Percentiles rank a stretch among this genome's conserved stretches.
Evolutionary conservation across 1,139 yeast genomes (phyloP).

Genomic region (Starmera stellimalicola): DNA sequence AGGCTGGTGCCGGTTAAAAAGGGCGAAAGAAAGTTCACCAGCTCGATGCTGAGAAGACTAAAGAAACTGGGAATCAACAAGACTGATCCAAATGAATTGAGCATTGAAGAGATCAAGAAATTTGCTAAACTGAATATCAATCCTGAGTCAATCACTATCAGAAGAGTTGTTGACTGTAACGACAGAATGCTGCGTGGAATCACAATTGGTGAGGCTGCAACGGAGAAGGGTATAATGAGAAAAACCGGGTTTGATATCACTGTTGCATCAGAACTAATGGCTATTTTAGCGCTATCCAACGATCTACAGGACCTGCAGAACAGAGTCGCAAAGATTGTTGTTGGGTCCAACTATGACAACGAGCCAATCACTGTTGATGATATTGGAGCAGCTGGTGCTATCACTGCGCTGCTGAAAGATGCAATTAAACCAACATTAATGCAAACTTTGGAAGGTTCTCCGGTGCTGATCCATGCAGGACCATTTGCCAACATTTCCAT

Average conservation of each 20-base stretch:
- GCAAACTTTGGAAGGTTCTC: conserved; percentile 83
- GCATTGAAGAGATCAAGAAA: conserved; percentile 49
- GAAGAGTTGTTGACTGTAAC: conserved; percentile 74
- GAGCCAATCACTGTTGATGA: conserved; percentile 71
- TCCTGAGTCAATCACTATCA: conserved; percentile 64
- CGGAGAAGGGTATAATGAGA: conserved; percentile 69
- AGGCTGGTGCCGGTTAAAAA: conserved; percentile 64
- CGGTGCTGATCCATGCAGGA: conserved; percentile 79
- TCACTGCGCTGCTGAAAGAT: conserved; percentile 68
- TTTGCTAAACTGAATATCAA: conserved; percentile 64
- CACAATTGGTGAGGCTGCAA: conserved; percentile 69
- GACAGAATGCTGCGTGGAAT: conserved; percentile 70
- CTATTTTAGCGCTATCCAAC: conserved; percentile 63
- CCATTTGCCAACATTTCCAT: conserved; percentile 82
- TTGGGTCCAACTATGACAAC: conserved; percentile 55
- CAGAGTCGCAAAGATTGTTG: conserved; percentile 63
- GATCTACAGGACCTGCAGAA: conserved; percentile 58
- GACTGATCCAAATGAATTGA: conserved; percentile 59
- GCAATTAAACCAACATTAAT: conserved; percentile 78
- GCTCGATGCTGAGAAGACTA: conserved; percentile 57
- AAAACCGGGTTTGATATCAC: conserved; percentile 73
- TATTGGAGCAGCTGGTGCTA: conserved; percentile 73
- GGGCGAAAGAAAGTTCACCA: conserved; percentile 56
- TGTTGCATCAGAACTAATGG: conserved; percentile 78
- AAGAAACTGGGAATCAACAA: conserved; percentile 54